Percentiles rank a stretch among this genome's conserved stretches.
Evolutionary conservation across 345 rosid species (phyloP).

Genomic region (Lagerstroemia speciosa): DNA sequence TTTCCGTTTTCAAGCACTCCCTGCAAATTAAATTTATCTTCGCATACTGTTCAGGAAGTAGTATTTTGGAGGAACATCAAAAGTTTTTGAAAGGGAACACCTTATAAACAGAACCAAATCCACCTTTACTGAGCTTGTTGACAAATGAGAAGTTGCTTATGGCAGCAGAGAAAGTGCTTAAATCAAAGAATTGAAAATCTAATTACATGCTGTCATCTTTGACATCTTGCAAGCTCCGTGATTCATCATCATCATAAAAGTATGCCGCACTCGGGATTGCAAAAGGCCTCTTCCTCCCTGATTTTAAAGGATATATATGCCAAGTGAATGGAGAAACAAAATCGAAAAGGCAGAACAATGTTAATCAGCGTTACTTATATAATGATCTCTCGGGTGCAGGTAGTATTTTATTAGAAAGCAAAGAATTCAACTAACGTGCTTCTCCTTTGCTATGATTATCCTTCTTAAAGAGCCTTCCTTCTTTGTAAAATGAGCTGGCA

Average conservation of each 20-base stretch:
- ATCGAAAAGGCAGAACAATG: too few relatives aligned
- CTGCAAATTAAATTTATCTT: constrained; percentile 9
- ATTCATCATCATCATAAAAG: too few relatives aligned
- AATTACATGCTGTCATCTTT: too few relatives aligned
- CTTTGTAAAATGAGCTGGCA: too few relatives aligned
- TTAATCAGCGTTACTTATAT: background rate
- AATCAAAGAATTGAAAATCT: too few relatives aligned
- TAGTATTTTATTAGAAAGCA: background rate
- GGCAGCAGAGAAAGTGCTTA: constrained; percentile 3
- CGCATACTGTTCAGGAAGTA: background rate
- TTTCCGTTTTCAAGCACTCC: constrained; percentile 19
- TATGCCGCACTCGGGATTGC: too few relatives aligned
- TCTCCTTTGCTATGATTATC: background rate
- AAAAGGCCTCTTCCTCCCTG: constrained; percentile 8
- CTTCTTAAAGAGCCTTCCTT: background rate
- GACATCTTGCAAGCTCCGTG: too few relatives aligned
- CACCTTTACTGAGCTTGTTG: constrained; percentile 20
- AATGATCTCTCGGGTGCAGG: background rate
- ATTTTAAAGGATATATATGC: background rate
- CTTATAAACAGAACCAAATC: constrained; percentile 21
- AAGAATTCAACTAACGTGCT: background rate
- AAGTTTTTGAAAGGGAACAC: too few relatives aligned
- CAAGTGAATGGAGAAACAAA: background rate
- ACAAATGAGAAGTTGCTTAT: constrained; percentile 15
- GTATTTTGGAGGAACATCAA: too few relatives aligned